Evolutionary conservation across 1,284 basidiomycete genomes (phyloP).

Genomic region (Thecaphora thlaspeos): DNA sequence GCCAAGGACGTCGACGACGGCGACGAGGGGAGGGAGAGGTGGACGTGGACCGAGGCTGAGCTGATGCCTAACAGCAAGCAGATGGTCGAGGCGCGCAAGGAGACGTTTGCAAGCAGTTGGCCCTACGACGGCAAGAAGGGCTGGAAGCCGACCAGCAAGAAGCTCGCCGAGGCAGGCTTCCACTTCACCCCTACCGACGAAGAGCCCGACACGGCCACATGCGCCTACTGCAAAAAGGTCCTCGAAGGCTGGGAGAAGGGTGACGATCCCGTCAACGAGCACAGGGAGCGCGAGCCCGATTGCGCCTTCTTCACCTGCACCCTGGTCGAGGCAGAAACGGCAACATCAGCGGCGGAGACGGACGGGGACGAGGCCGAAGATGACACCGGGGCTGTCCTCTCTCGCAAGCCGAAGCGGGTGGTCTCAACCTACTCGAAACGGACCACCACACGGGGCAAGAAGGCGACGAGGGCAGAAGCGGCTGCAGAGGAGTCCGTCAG

Average conservation of each 20-base stretch:
- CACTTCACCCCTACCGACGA: conserved; percentile 48
- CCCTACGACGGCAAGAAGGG: conserved; percentile 55
- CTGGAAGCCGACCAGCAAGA: conserved; percentile 56
- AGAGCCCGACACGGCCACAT: conserved; percentile 52
- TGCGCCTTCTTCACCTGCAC: conserved; percentile 55
- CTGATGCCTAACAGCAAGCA: conserved; percentile 45
- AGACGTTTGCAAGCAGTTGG: conserved; percentile 53
- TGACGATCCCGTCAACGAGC: conserved; percentile 56
- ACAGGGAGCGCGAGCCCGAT: conserved; percentile 44
- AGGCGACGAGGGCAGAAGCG: neutral
- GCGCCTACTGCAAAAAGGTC: conserved; percentile 51
- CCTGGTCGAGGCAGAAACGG: conserved; percentile 1
- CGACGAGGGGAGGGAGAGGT: conserved; percentile 17
- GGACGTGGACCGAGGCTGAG: conserved; percentile 24
- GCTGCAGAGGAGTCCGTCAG: neutral
- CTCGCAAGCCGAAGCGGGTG: neutral
- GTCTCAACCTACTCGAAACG: neutral
- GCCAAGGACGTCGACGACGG: conserved; percentile 7
- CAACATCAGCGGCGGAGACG: conserved; percentile 1
- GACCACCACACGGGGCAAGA: neutral
- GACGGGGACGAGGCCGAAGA: conserved; percentile 2
- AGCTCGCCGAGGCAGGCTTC: conserved; percentile 56
- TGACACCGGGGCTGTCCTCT: neutral
- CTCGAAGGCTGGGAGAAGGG: conserved; percentile 56
- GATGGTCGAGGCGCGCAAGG: conserved; percentile 46